Evolutionary conservation across 495 filamentous ascomycete species (phyloP), one percentile per base, ranked within the genome.

Genomic region (Aspergillus indologenus): DNA sequence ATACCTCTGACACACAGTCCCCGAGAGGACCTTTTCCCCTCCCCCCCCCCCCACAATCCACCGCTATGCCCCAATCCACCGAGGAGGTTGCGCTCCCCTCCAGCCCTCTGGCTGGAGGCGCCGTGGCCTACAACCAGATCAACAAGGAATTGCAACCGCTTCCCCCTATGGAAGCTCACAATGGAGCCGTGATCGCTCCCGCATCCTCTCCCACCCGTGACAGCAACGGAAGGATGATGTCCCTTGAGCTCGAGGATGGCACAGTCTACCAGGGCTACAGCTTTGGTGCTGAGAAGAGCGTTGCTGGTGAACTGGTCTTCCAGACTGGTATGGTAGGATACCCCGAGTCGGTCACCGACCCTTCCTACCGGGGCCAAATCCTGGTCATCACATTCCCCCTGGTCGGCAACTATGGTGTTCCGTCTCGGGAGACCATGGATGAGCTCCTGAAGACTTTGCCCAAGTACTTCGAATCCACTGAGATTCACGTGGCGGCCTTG

Each of bases 311-410:
- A 83, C 80, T 98, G 70, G 94, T 98, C 74, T 98, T 98, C 79
- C 94, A 98, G 81, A 98, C 94, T 51, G 94, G 94, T 69, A 96
- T 98, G 94, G 94, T 98, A 57, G 94, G 94, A 60, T 98, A 98
- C 69, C 92, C 94, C 29, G 94, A 98, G 78, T 92, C 90, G 14
- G 82, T 96, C 66, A 96, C 91, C 52, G 91, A 96, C 65, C 91
- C 91, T 59, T 96, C 91, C 57, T 96, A 96, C 73, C 89, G 89
- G 17, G 91, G 91, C 42, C 91, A 96, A 74, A 92, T 96, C 52
- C 83, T 96, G 53, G 90, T 96, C 66, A 82, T 96, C 65, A 96
- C 91, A 23, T 96, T 94, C 72, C 91, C 91, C 22, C 80, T 96
- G 17, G 87, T 92, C 58, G 91, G 91, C 65, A 96, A 96, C 78